phyloP scores from a whole-genome alignment of 1,139 yeast genomes.

The Candida sp. region DNA sequence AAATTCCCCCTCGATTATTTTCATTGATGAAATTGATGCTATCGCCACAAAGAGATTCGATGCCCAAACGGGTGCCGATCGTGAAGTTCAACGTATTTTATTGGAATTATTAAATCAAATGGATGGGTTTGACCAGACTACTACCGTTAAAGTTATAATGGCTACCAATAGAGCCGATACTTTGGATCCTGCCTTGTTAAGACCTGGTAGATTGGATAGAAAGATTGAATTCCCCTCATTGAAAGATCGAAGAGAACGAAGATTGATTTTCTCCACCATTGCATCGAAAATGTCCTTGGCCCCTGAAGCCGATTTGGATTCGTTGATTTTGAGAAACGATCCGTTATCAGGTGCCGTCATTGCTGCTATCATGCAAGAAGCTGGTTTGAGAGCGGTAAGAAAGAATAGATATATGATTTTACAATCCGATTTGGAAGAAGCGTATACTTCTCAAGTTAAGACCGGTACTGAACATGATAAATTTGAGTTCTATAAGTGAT shows the following conservation, averaged over 20 bases:
- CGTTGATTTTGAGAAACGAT: conserved; percentile 92
- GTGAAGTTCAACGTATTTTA: conserved; percentile 98
- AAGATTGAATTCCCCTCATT: conserved; percentile 96
- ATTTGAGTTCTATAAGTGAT: conserved; percentile 91
- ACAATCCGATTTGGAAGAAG: conserved; percentile 96
- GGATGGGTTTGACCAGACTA: conserved; percentile 98
- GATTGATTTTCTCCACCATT: conserved; percentile 91
- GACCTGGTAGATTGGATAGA: conserved; percentile 99
- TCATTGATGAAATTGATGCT: conserved; percentile 98
- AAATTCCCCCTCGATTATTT: conserved; percentile 93
- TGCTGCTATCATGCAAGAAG: conserved; percentile 99
- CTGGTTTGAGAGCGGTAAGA: conserved; percentile 97
- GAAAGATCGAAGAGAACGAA: conserved; percentile 96
- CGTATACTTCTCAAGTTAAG: conserved; percentile 95
- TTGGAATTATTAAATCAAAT: conserved; percentile 95
- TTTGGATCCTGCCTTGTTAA: conserved; percentile 91
- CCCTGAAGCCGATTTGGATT: conserved; percentile 95
- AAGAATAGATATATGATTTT: conserved; percentile 95
- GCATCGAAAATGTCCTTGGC: conserved; percentile 98
- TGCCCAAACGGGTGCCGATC: conserved; percentile 99
- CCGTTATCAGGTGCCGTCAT: conserved; percentile 97
- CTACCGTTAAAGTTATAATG: conserved; percentile 97
- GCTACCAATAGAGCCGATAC: conserved; percentile 99
- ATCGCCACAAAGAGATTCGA: conserved; percentile 99
- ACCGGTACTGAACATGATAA: conserved; percentile 94